These are phyloP conservation scores for Telfairia occidentalis DNA, from an alignment of 331 rosid genomes.

Conservation along the genomic window DNA sequence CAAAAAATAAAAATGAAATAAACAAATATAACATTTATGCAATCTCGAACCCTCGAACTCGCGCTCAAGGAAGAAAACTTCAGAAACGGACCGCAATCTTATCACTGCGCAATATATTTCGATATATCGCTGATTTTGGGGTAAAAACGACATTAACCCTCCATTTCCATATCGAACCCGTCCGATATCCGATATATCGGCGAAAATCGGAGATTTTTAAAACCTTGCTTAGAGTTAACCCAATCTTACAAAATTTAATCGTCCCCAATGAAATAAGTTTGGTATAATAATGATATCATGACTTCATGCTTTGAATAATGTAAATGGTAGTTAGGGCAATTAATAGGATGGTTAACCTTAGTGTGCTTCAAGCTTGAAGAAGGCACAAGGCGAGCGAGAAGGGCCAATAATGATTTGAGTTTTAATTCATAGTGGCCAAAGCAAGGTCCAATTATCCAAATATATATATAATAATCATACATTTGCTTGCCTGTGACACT, in stretches of 20 bases:
- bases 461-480: background rate
- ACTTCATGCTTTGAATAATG: background rate
- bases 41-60: too few species aligned
- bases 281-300: constrained; percentile 3
- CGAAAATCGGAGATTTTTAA: too few species aligned
- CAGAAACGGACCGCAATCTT: too few species aligned
- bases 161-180: too few species aligned
- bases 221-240: background rate
- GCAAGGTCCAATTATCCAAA: background rate
- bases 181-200: too few species aligned
- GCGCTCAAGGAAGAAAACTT: too few species aligned
- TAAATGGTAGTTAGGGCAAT: background rate
- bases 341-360: background rate
- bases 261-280: background rate
- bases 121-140: too few species aligned
- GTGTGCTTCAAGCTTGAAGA: background rate
- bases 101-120: too few species aligned
- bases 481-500: background rate
- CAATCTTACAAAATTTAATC: background rate
- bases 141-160: too few species aligned
- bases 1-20: too few species aligned
- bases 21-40: too few species aligned
- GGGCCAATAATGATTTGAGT: background rate
- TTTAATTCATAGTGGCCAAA: background rate
- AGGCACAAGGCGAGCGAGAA: background rate